Percentiles rank a stretch among this genome's conserved stretches.
phyloP scores from a whole-genome alignment of 495 filamentous ascomycete genomes.

The Penicillium goetzii region DNA sequence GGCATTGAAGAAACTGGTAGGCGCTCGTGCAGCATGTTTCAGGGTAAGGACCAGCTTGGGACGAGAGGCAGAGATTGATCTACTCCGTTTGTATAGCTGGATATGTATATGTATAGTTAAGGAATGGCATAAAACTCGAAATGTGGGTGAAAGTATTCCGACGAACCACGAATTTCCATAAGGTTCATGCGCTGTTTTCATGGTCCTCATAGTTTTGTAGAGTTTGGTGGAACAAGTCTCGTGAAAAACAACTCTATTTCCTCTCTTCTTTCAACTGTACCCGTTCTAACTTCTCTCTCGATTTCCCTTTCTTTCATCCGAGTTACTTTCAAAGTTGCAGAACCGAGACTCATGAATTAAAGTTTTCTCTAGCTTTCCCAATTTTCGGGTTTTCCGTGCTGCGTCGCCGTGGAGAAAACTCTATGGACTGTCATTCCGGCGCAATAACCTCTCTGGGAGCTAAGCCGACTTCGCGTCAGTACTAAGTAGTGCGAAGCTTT shows the following conservation, averaged over 20 bases:
- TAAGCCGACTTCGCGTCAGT: conserved; percentile 5
- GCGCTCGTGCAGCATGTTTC: not conserved
- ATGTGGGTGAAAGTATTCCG: not conserved
- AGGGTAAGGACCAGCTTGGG: too few relatives aligned
- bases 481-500: conserved; percentile 8
- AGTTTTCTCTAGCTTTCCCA: not conserved
- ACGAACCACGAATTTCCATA: not conserved
- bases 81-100: not conserved
- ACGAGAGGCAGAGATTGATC: too few relatives aligned
- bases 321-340: not conserved
- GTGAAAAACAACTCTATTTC: not conserved
- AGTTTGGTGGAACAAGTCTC: not conserved
- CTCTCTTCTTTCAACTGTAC: not conserved
- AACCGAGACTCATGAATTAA: not conserved
- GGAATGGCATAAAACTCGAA: too few relatives aligned
- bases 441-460: conserved; percentile 23
- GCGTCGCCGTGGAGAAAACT: conserved; percentile 8
- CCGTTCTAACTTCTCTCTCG: not conserved
- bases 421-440: conserved; percentile 26
- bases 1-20: not conserved
- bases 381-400: not conserved
- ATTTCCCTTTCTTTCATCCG: not conserved
- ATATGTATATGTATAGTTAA: too few relatives aligned
- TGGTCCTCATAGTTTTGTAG: not conserved
- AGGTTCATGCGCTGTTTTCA: not conserved